These are phyloP conservation scores for Pharnaceum exiguum DNA, from an alignment of 148 eudicot genomes.

Conservation along the genomic window DNA sequence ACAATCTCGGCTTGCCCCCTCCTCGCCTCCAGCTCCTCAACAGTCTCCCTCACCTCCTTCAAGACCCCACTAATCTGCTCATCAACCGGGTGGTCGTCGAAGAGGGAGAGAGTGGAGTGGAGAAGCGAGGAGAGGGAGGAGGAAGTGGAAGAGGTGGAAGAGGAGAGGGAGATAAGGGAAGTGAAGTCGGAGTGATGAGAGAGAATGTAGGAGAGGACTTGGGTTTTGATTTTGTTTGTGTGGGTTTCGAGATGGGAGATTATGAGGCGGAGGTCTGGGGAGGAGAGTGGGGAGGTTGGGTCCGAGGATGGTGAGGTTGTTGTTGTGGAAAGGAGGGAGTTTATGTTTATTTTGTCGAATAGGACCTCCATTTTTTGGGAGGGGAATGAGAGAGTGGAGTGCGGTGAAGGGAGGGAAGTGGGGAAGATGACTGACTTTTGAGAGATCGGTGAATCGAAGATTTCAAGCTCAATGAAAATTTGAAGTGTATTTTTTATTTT, in stretches of 20 bases:
- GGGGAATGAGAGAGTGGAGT: no score
- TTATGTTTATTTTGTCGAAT: no score
- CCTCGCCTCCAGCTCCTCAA: constrained; percentile 47
- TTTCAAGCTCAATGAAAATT: no score
- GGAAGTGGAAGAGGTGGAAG: constrained; percentile 39
- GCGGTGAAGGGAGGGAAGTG: no score
- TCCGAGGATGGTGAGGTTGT: constrained; percentile 50
- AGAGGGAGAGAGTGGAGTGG: constrained; percentile 31
- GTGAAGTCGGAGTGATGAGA: constrained; percentile 64
- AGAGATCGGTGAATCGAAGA: no score
- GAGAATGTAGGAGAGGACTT: constrained; percentile 52
- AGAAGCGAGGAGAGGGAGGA: constrained; percentile 36
- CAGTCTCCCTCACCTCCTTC: constrained; percentile 32
- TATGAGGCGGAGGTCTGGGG: constrained; percentile 91
- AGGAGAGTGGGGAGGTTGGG: constrained; percentile 62
- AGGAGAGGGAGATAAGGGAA: constrained; percentile 52
- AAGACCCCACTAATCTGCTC: constrained; percentile 30
- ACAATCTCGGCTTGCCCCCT: constrained; percentile 42
- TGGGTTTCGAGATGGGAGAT: constrained; percentile 64
- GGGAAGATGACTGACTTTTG: no score
- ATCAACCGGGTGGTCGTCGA: constrained; percentile 27
- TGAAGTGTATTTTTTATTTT: no score
- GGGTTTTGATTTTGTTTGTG: constrained; percentile 66
- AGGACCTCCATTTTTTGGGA: no score
- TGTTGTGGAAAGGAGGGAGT: constrained; percentile 54